Conservation (phyloP, 1,284 basidiomycete species). For the Melampsora occidentalis region DNA sequence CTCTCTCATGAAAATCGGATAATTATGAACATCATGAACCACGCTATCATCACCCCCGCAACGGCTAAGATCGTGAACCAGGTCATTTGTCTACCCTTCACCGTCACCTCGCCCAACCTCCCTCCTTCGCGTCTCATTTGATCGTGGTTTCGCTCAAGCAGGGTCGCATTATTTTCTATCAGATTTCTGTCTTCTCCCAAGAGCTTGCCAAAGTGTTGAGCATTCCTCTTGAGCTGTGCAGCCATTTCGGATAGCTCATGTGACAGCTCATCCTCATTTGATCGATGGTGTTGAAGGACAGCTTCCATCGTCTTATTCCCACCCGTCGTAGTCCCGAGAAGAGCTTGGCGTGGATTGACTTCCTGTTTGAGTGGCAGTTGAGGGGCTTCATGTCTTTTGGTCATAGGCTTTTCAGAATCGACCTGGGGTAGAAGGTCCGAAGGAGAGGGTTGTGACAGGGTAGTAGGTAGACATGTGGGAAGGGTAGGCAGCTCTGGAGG, state of each 20-base stretch:
- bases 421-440: constrained; percentile 9
- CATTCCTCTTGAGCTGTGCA: constrained; percentile 69
- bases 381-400: constrained; percentile 46
- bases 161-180: constrained; percentile 62
- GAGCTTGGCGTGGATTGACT: constrained; percentile 48
- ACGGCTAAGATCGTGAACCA: constrained; percentile 67
- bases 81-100: constrained; percentile 68
- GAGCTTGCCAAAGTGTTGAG: constrained; percentile 65
- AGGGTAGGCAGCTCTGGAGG: constrained; percentile 48
- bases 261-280: constrained; percentile 65
- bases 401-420: constrained; percentile 41
- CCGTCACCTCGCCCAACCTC: constrained; percentile 64
- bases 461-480: constrained; percentile 47
- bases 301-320: constrained; percentile 41
- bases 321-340: background rate
- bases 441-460: too few species aligned
- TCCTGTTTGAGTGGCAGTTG: constrained; percentile 45
- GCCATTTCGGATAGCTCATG: constrained; percentile 73
- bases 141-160: constrained; percentile 69
- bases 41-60: constrained; percentile 63
- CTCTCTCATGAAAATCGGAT: constrained; percentile 63
- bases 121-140: constrained; percentile 66
- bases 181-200: constrained; percentile 66
- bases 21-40: constrained; percentile 68
- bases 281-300: constrained; percentile 46